phyloP scores from a whole-genome alignment of 257 asterid species.

The Solanum phureja region DNA sequence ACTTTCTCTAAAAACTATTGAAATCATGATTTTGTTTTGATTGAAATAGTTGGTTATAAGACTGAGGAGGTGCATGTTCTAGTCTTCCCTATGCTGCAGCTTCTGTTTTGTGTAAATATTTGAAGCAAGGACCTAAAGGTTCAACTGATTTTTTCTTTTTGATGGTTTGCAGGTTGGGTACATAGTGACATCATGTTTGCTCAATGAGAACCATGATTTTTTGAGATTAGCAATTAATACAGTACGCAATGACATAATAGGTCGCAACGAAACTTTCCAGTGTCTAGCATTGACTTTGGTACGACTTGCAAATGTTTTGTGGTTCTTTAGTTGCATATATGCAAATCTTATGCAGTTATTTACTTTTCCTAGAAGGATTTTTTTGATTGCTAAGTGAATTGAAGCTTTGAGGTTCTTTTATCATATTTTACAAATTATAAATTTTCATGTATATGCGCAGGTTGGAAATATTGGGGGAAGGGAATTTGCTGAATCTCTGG shows the following conservation, averaged over 20 bases:
- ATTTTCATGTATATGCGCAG: constrained; percentile 22
- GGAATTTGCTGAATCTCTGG: constrained; percentile 96
- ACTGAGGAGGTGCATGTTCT: neutral
- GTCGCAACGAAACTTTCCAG: constrained; percentile 97
- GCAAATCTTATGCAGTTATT: neutral
- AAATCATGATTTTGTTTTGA: neutral
- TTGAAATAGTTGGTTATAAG: neutral
- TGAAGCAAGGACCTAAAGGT: neutral
- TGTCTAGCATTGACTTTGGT: constrained; percentile 98
- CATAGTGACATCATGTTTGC: constrained; percentile 89
- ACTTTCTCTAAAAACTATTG: neutral
- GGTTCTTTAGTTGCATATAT: neutral
- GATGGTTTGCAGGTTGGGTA: constrained; percentile 78
- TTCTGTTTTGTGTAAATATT: neutral
- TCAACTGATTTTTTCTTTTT: constrained; percentile 5
- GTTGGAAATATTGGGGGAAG: constrained; percentile 99
- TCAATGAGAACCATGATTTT: constrained; percentile 98
- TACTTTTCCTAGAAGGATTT: neutral
- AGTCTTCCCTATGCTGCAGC: neutral
- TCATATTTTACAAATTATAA: neutral
- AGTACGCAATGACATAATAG: constrained; percentile 96
- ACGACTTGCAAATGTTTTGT: constrained; percentile 8
- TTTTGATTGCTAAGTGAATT: neutral
- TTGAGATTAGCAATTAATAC: constrained; percentile 93
- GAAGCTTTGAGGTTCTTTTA: neutral